Percentiles rank a stretch among this genome's conserved stretches.
Conservation (phyloP, 1,284 basidiomycete genomes). For the Lignosus rhinocerotis region DNA sequence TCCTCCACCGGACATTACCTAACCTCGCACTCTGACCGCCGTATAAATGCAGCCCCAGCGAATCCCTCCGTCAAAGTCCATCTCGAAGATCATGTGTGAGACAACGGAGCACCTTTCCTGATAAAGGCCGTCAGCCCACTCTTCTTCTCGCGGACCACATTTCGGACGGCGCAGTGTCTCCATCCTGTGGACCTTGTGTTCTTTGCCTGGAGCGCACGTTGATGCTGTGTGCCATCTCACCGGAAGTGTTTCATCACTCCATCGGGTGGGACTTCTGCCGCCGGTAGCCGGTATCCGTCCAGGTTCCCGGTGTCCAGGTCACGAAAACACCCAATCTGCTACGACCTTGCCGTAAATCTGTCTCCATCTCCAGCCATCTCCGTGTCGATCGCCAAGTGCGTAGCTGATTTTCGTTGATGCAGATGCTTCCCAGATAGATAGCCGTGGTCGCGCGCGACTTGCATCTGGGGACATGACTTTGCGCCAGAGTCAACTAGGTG, state of each 20-base stretch:
- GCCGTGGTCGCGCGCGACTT: neutral
- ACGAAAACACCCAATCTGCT: neutral
- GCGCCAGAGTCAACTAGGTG: no score
- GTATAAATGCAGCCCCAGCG: neutral
- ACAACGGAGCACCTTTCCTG: neutral
- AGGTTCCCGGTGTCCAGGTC: neutral
- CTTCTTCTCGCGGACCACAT: neutral
- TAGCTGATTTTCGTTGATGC: neutral
- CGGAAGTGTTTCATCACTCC: neutral
- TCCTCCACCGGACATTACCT: conserved; percentile 20
- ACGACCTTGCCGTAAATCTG: neutral
- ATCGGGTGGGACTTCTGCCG: neutral
- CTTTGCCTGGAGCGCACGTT: neutral
- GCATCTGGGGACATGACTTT: neutral
- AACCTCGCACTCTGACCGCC: neutral
- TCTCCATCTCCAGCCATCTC: neutral
- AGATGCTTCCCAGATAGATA: neutral
- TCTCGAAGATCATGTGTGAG: neutral
- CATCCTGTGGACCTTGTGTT: neutral
- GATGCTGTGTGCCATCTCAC: neutral
- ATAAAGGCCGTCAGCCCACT: neutral
- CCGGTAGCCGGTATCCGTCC: neutral
- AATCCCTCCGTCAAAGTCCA: neutral
- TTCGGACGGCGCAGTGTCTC: neutral
- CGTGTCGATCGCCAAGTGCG: neutral